Evolutionary conservation across 2,329 filamentous ascomycete genomes (phyloP), one percentile per base, ranked within the genome.

Genomic region (Fusarium piperis): DNA sequence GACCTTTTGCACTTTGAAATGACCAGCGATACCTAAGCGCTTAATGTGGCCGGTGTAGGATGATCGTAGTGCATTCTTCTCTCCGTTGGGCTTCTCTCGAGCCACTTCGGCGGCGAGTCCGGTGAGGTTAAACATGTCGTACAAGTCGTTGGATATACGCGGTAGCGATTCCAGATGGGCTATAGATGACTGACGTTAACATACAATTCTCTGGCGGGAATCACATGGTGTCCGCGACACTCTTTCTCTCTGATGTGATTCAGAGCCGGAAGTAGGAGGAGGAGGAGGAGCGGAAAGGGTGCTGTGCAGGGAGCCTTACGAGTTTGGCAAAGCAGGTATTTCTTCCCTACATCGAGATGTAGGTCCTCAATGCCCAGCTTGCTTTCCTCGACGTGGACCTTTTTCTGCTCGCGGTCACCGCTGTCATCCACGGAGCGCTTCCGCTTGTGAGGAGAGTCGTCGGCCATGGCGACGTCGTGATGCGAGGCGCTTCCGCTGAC

Each of bases 41-140:
- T 91, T 91, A 78, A 92, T 89, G 72, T 91, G 88, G 59, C 89
- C 89, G 79, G 92, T 92, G 83, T 91, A 92, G 16, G 89, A 91
- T 78, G 91, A 91, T 28, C 90, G 86, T 55, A 92, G 83, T 70
- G 87, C 88, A 76, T 91, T 91, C 84, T 91, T 91, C 78, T 90
- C 88, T 71, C 90, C 90, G 77, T 90, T 90, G 15, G 89, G 88
- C 77, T 90, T 88, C 59, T 87, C 87, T 67, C 90, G 86, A 67
- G 90, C 90, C 41, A 91, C 89, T 71, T 90, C 87, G 64, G 86
- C 85, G 64, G 90, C 89, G 62, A 92, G 85, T 59, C 79, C 81
- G 53, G 84, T 83, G 71, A 92, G 81, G 75, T 84, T 83, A 79
- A 89, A 92, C 77, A 86, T 83, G 66, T 87, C 84, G 75, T 88